Base-by-base conservation (phyloP, 768 basidiomycete genomes). In the Kwoniella europaea region DNA sequence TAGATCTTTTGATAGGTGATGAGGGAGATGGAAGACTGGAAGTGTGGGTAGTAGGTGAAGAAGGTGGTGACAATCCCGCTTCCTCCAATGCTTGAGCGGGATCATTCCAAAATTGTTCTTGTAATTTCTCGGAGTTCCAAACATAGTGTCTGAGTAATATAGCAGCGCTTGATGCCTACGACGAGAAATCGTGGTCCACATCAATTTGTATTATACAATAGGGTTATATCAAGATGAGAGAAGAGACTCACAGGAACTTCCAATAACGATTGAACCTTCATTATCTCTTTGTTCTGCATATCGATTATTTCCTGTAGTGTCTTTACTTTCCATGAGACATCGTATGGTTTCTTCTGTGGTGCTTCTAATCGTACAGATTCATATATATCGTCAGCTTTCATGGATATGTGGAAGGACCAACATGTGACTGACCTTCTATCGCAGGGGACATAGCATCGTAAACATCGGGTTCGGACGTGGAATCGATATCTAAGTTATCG, bases 21-120 rank as follows among this genome's bases (percentile, higher is more conserved):
- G 71, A 76, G n/a, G 86, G 86, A 53, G 71, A 76, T 20, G 86
- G 86, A 53, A 88, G 80, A 83, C 63, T 68, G 42, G 70, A 69
- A 24, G 82, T 74, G 24, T 80, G 65, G 27, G 82, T 76, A 10
- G 84, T 75, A 3, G 84, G 79, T n/a, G 85, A 88, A 68, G 79
- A 86, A 62, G 83, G 86, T 10, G 81, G 81, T 41, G 77, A 79
- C 1, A 91, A 87, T 3, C 96, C 97, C 0, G 95, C 93, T 7
- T 88, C 88, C 29, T 88, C 86, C 35, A 90, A 88, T 16, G 94
- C 88, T 9, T 85, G 85, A 20, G 89, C 86, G 0, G 92, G 88
- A 70, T 93, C 92, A 77, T 98, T 96, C 94, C 97, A 97, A 85
- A 93, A 98, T 82, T 92, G 91, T 85, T 98, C 96, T 75, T 94